Evolutionary conservation across 164 flowering plant genomes (phyloP), one percentile per base, ranked within the genome.

Genomic region (Sedum album): DNA sequence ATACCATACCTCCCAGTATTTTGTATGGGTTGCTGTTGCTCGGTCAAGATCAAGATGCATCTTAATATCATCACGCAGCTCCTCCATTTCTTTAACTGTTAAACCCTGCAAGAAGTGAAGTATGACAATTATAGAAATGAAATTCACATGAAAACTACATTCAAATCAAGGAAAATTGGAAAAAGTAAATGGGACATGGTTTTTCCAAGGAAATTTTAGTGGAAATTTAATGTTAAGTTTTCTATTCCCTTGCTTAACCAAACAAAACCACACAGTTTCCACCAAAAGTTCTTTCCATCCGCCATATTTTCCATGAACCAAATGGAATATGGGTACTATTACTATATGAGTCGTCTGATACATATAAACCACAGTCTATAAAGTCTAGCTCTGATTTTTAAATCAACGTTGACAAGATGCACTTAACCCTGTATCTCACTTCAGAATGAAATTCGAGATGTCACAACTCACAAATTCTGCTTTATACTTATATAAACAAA

Each of bases 1-100:
- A 70, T 71, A 93, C 98, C 97, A 70, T 71, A 93, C 98, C 97
- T 92, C 91, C 97, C 99, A 95, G 71, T 84, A 95, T 66, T 83
- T 82, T 72, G 82, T 70, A 65, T 87, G 99, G 31, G 88, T 88
- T 69, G 87, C 89, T 35, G 96, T 87, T 67, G 78, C 88, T 63
- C 86, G 82, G 73, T 91, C 97, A 75, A 86, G 66, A 69, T 90
- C 94, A 66, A 94, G 79, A 81, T 94, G 90, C 97, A 94, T 82
- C 79, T 92, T 91, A 72, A 94, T 90, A 79, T 91, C 99, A 73
- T 81, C 91, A 39, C 79, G 96, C 73, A 94, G 96, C 74, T 92
- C 97, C 81, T 94, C 96, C 92, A 92, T 87, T 73, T 94, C 99
- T 74, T 87, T 91, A 4, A 81, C 96, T 0, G 96, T 87, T 79